Percentiles rank a stretch among this genome's conserved stretches.
Conservation (phyloP, 2,329 filamentous ascomycete species). For the Colletotrichum sp. region DNA sequence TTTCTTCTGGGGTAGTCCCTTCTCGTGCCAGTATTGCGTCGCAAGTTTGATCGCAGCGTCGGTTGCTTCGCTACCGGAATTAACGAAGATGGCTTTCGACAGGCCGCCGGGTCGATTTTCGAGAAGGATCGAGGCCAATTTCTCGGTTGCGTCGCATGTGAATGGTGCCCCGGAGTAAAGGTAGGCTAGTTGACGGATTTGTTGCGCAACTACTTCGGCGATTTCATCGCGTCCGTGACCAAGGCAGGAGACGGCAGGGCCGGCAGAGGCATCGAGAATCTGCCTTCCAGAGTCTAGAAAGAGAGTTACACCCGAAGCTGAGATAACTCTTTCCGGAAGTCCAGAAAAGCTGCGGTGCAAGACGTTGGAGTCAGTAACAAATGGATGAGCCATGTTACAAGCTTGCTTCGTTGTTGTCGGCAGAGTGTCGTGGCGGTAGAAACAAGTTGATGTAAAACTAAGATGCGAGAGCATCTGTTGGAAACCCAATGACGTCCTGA, state of each 20-base stretch:
- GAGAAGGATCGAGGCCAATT: conserved; percentile 1
- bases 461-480: background rate
- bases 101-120: background rate
- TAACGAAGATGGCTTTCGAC: conserved; percentile 18
- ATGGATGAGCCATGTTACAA: background rate
- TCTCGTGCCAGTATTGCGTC: conserved; percentile 50
- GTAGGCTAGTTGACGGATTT: conserved; percentile 7
- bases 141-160: conserved; percentile 1
- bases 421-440: no score
- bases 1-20: conserved; percentile 35
- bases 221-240: background rate
- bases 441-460: background rate
- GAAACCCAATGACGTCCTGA: background rate
- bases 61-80: conserved; percentile 36
- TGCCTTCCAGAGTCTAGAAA: background rate
- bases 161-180: conserved; percentile 15
- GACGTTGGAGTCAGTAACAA: conserved; percentile 7
- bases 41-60: conserved; percentile 48
- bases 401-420: background rate
- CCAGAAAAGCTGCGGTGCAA: conserved; percentile 3
- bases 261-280: conserved; percentile 8
- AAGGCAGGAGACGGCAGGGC: conserved; percentile 7
- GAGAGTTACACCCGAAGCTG: background rate
- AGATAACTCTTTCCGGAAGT: background rate
- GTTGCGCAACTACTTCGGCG: background rate